phyloP scores from a whole-genome alignment of 176 grass and related monocot species.

The Aechmea fasciata region DNA sequence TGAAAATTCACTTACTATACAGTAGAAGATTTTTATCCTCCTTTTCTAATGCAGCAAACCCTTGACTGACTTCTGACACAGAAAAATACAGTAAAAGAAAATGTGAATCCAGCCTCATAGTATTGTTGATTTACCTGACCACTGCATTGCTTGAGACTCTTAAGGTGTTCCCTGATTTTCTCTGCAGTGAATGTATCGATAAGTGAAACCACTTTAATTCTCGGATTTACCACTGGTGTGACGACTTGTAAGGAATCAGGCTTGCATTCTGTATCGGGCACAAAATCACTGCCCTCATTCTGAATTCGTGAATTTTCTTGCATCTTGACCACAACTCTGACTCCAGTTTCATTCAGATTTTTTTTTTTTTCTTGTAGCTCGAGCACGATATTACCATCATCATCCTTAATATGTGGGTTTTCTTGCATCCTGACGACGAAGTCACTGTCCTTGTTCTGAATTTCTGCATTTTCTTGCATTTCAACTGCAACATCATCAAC shows the following conservation, averaged over 20 bases:
- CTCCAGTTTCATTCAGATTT: too few relatives aligned
- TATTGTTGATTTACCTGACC: constrained; percentile 34
- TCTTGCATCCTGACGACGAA: constrained; percentile 10
- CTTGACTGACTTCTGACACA: constrained; percentile 10
- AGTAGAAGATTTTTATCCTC: too few relatives aligned
- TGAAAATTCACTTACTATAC: too few relatives aligned
- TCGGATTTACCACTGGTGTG: constrained; percentile 10
- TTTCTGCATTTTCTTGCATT: constrained; percentile 21
- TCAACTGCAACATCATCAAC: background rate
- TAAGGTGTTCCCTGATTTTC: constrained; percentile 61
- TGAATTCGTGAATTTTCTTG: constrained; percentile 20
- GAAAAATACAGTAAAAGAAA: constrained; percentile 10
- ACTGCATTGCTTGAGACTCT: constrained; percentile 48
- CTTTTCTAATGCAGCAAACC: too few relatives aligned
- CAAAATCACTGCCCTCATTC: constrained; percentile 15
- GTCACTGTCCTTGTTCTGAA: constrained; percentile 11
- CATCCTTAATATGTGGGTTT: background rate
- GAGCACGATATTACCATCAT: too few relatives aligned
- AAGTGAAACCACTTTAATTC: constrained; percentile 45
- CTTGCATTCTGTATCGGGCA: constrained; percentile 15
- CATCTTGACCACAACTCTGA: background rate
- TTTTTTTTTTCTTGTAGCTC: too few relatives aligned
- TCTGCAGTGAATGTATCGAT: constrained; percentile 65
- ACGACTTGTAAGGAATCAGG: background rate
- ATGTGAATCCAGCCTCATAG: constrained; percentile 2